phyloP scores from a whole-genome alignment of 1,284 basidiomycete species.

The Paramarasmius palmivorus region DNA sequence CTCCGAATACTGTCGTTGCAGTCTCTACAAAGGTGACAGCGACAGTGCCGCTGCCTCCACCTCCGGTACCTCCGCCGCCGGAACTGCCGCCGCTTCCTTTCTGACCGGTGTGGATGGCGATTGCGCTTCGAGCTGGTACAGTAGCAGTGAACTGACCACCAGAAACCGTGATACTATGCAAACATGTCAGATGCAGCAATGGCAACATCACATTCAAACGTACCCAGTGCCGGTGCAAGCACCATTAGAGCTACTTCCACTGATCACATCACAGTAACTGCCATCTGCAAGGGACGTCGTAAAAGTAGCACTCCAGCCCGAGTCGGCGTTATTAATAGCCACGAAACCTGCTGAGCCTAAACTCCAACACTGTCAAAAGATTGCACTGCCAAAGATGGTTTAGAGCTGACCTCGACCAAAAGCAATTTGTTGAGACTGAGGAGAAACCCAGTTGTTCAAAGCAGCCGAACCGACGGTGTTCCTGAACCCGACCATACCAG shows the following conservation, averaged over 20 bases:
- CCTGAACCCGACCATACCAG: constrained; percentile 64
- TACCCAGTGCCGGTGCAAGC: constrained; percentile 48
- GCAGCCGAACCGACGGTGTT: constrained; percentile 55
- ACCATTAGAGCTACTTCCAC: constrained; percentile 30
- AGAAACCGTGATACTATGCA: constrained; percentile 48
- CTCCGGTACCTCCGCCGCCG: constrained; percentile 18
- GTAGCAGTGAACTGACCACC: constrained; percentile 54
- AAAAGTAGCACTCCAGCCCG: constrained; percentile 42
- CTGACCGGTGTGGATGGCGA: constrained; percentile 60
- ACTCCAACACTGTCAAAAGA: not conserved
- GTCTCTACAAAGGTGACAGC: constrained; percentile 52
- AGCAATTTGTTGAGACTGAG: constrained; percentile 56
- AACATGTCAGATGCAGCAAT: not conserved
- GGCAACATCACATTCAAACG: constrained; percentile 17
- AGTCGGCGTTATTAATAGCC: constrained; percentile 50
- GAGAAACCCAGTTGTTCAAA: constrained; percentile 57
- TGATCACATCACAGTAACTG: constrained; percentile 50
- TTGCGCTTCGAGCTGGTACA: constrained; percentile 51
- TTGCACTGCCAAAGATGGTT: no score
- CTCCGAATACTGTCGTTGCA: constrained; percentile 55
- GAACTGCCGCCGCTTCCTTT: constrained; percentile 10
- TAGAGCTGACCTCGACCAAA: constrained; percentile 61
- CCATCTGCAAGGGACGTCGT: constrained; percentile 43
- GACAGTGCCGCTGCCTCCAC: constrained; percentile 26
- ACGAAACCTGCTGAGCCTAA: constrained; percentile 55